Evolutionary conservation across 2,329 filamentous ascomycete genomes (phyloP), one percentile per base, ranked within the genome.

Genomic region (Penicillium sp.): DNA sequence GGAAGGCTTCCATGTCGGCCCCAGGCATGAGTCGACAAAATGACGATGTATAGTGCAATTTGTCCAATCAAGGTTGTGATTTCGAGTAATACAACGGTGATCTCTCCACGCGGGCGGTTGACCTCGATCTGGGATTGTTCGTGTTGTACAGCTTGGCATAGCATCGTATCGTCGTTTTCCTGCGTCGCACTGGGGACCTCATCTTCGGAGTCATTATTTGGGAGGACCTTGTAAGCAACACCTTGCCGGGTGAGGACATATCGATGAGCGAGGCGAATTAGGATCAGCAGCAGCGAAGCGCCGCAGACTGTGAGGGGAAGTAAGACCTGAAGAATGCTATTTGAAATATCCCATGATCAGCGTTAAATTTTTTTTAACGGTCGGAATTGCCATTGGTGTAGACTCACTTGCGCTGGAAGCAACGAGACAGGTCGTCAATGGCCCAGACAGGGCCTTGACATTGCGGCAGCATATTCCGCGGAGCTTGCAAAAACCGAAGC

Each of bases 291-390:
- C 57, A 90, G 67, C 6, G 93, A 97, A 24, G 85, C 60, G 55
- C 72, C 77, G 68, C 89, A 80, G 51, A 85, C 76, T 53, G 83
- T 72, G 53, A 93, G 74, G 48, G 93, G 93, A 48, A 97, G 77
- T 41, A 95, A 75, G 53, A 87, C 81, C 69, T 87, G 84, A 47
- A 95, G 79, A 68, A 87, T 90, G 68, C 87, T 91, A 66, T 52
- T 40, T 7, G 21, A 9, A 4, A 3, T 42, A 22, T 47, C 31
- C 39, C 41, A 38, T 31, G 46, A 39, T 61, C 33, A 57, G 65
- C 21, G 38, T 33, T 9, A 38, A 40, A 43, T 21, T 22, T 19
- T 19, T 19, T 19, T 42, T 22, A 40, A 45, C 26, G 42, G 44
- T 43, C 21, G 43, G 44, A 41, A 32, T 28, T 29, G 15, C 21